Base-by-base conservation (phyloP, 1,284 basidiomycete genomes). In the Ganoderma lucidum region DNA sequence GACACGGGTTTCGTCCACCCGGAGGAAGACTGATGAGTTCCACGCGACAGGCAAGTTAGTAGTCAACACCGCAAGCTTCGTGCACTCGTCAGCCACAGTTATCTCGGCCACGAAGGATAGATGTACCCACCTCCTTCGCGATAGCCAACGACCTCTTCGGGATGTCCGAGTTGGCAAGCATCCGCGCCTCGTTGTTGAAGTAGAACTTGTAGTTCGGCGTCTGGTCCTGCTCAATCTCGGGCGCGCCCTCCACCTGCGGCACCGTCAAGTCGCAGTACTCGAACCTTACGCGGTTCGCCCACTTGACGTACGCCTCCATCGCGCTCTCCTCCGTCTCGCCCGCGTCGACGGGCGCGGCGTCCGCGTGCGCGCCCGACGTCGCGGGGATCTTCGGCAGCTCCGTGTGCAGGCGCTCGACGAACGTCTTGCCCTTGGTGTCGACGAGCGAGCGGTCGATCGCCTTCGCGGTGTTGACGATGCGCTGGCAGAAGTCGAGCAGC, bases 101-200 rank as follows among this genome's bases (percentile, higher is more conserved):
- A n/a, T 41, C 6, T 42, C 44, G 42, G 14, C 55, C 39, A 70
- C 64, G 61, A 62, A 59, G 53, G 45, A 64, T 14, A 37, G 28
- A 35, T 51, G 62, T n/a, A 70, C 70, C 45, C 75, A 94, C 93
- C 87, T 95, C 94, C 82, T 97, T 97, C 12, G 96, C 96, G 71
- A 97, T 96, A 12, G 96, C 95, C 64, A 97, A 83, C 1, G 93
- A 96, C 44, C 96, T 86, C 79, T 94, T 96, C 2, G 95, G 94
- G 65, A 95, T 93, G 77, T 94, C 93, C 41, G 89, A 88, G 73
- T 87, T 89, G 6, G 91, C 90, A 35, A 96, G 83, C 88, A 92
- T 90, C 32, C 93, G 86, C 23, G 93, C 93, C 77, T 95, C 94
- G 72, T 86, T 90, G 77, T 91, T 92, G 80, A 87, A 95, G 78